Evolutionary conservation across 176 grass and related monocot species (phyloP), one percentile per base, ranked within the genome.

Genomic region (Rhynchospora tenuis): DNA sequence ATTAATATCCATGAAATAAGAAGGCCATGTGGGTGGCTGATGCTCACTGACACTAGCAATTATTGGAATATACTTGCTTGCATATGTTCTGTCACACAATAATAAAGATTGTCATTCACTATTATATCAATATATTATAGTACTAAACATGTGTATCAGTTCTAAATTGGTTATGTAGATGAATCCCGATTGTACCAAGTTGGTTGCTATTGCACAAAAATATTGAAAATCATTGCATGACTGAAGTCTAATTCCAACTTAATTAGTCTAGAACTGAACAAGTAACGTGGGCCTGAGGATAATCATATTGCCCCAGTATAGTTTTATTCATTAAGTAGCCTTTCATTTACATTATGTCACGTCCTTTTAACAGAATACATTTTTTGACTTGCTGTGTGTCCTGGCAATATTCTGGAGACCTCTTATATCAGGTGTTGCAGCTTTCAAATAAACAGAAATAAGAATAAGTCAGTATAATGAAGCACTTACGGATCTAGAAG

Each of bases 1-100:
- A 84, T 99, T 99, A 71, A 99, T 99, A 81, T 99, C 97, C 97
- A 99, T 99, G 69, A 99, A 99, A 89, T 99, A 99, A 59, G 97
- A 99, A 56, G 97, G 97, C 97, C 97, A 99, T 44, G 97, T 99
- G 65, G 97, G 97, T 3, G 97, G 97, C 86, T 99, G 97, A 91
- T 99, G 97, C 86, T 99, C 97, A 82, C 97, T 99, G 85, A 99
- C 97, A 85, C 97, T 99, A 62, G 97, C 97, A 85, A 99, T 99
- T 79, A 99, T 99, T 58, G 97, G 97, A 78, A 99, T 99, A 62
- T 99, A 99, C 85, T 99, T 99, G 93, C 97, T 99, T 66, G 97
- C 97, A 85, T 99, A 99, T 54, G 97, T 99, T 92, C 97, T 99
- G 91, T 85, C 27, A 84, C 15, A 85, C 42, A 64, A 89, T 43